Evolutionary conservation across 2,329 filamentous ascomycete genomes (phyloP), one percentile per base, ranked within the genome.

Genomic region (Sphaceloma murrayae): DNA sequence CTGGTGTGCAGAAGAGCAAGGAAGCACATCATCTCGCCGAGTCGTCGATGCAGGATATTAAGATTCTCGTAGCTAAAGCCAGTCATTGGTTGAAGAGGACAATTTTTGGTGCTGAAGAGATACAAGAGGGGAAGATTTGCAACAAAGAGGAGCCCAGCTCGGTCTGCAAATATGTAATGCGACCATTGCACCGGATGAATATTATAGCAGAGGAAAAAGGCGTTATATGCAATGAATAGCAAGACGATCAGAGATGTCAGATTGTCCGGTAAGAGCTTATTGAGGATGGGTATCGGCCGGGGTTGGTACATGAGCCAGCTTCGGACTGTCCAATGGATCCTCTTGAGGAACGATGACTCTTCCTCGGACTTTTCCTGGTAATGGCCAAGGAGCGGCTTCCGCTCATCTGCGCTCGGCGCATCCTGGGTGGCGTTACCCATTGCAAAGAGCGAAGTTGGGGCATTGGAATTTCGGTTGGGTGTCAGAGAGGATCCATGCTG

Each of bases 41-140:
- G 65, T 3, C 77, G 68, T 26, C 78, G 73, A 55, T 82, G 78
- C 45, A 81, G 70, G 34, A 82, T 72, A 55, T 82, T 80, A 31
- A 82, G 63, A 4, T 73, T 70, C 58, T 82, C 78, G 54, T 82
- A 82, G 0, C 77, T 80, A 49, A 72, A 70, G 3, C 78, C 77
- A 0, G 77, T 80, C 13, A 82, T 61, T 2, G 67, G 52, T 47
- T 73, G 73, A 24, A 82, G 55, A 0, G 78, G 78, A 49, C 80
- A 77, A 48, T 77, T 82, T 57, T 82, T 83, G 22, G 79, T 78
- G 2, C 74, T 71, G 3, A 82, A 65, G 3, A 82, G 62, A 56
- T 82, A 82, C 2, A 82, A 64, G 29, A 72, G 58, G 3, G 70
- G 69, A 1, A 74, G 58, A 46, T 73, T 74, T 8, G 66, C 63